Conservation (phyloP, 1,139 yeast species). For the Saccharomyces hybrid region DNA sequence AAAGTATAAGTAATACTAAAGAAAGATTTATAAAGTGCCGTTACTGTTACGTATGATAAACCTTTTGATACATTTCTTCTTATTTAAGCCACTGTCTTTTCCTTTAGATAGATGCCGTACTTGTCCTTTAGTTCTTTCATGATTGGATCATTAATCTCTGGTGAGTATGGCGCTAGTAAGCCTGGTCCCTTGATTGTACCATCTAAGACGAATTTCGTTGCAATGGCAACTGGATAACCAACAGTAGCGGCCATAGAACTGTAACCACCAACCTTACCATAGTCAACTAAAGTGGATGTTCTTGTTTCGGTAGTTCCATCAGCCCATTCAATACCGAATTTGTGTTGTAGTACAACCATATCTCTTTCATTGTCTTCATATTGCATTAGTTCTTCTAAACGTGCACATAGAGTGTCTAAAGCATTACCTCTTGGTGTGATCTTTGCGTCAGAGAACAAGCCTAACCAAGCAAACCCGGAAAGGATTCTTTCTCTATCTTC, state of each 20-base stretch:
- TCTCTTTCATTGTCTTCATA: constrained; percentile 94
- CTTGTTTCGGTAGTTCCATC: constrained; percentile 86
- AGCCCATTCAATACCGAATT: constrained; percentile 95
- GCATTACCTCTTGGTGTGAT: constrained; percentile 91
- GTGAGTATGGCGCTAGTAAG: constrained; percentile 85
- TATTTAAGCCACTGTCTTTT: constrained; percentile 52
- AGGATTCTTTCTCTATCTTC: constrained; percentile 82
- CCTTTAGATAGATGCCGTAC: constrained; percentile 79
- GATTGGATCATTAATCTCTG: constrained; percentile 83
- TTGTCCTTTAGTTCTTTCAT: constrained; percentile 87
- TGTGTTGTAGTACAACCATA: constrained; percentile 90
- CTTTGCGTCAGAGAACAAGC: constrained; percentile 68
- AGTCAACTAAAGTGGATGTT: constrained; percentile 91
- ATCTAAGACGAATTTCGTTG: constrained; percentile 74
- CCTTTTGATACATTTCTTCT: background rate
- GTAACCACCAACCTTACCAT: constrained; percentile 93
- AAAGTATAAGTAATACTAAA: background rate
- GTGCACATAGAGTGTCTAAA: constrained; percentile 92
- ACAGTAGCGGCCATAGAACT: constrained; percentile 98
- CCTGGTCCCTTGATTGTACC: constrained; percentile 80
- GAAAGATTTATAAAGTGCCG: background rate
- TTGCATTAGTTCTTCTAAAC: constrained; percentile 93
- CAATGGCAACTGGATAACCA: constrained; percentile 98
- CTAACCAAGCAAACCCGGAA: constrained; percentile 90
- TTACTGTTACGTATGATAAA: background rate